phyloP scores from a whole-genome alignment of 2,329 filamentous ascomycete genomes.

The Atkinsonella texensis region DNA sequence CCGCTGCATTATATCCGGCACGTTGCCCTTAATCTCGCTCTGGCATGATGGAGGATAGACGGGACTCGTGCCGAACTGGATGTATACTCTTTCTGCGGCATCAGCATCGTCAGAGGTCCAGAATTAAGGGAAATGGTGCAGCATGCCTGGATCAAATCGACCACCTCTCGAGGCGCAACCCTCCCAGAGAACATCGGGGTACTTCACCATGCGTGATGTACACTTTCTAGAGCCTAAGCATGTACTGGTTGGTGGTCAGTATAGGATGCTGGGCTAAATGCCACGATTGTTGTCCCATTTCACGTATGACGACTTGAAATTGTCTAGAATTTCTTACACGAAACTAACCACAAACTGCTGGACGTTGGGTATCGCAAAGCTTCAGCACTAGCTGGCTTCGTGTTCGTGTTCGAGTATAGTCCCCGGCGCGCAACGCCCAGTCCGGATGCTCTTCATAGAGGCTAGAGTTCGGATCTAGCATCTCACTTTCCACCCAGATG shows the following conservation, averaged over 20 bases:
- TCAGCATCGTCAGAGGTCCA: constrained; percentile 58
- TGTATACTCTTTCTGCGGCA: constrained; percentile 45
- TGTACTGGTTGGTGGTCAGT: constrained; percentile 46
- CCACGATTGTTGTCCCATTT: constrained; percentile 60
- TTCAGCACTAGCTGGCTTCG: constrained; percentile 52
- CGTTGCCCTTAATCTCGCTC: constrained; percentile 41
- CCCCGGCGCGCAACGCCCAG: constrained; percentile 47
- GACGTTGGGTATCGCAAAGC: constrained; percentile 45
- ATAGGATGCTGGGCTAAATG: constrained; percentile 46
- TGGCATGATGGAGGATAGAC: constrained; percentile 49
- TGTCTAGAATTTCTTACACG: constrained; percentile 41
- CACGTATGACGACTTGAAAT: constrained; percentile 45
- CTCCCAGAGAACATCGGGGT: constrained; percentile 53
- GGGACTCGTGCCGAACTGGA: constrained; percentile 52
- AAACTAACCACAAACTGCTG: constrained; percentile 49
- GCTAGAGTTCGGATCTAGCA: constrained; percentile 51
- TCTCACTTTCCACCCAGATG: constrained; percentile 57
- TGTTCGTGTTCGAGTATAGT: constrained; percentile 41
- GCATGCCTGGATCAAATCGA: constrained; percentile 49
- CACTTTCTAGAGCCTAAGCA: constrained; percentile 51
- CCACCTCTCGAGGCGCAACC: constrained; percentile 54
- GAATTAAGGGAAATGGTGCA: constrained; percentile 53
- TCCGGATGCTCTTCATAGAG: constrained; percentile 51
- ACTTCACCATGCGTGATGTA: constrained; percentile 49
- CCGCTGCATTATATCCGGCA: constrained; percentile 41